A percentile compares a stretch with the other conserved stretches of the same genome.
phyloP scores from a whole-genome alignment of 2,329 filamentous ascomycete species.

The Dissoconium aciculare region DNA sequence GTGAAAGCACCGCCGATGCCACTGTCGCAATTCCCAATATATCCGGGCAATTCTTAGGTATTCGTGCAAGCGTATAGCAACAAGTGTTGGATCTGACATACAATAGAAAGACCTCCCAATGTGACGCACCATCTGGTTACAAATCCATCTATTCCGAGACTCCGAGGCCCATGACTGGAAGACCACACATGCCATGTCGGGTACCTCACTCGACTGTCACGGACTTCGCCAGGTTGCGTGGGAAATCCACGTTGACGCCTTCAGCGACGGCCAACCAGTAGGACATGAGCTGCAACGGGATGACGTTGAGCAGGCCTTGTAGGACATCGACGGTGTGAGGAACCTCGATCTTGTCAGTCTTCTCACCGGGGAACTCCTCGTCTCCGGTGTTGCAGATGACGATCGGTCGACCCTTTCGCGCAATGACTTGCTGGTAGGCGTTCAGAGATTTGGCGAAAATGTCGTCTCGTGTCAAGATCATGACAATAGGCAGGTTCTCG shows the following conservation, averaged over 20 bases:
- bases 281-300: constrained; percentile 91
- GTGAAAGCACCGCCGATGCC: too few relatives aligned
- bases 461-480: constrained; percentile 93
- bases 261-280: constrained; percentile 98
- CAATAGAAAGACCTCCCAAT: too few relatives aligned
- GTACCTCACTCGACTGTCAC: constrained; percentile 98
- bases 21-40: too few relatives aligned
- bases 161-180: too few relatives aligned
- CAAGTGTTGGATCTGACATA: too few relatives aligned
- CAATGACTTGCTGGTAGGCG: constrained; percentile 98
- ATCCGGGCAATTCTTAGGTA: too few relatives aligned
- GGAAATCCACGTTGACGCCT: constrained; percentile 96
- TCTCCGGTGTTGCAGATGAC: constrained; percentile 93
- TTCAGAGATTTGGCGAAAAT: constrained; percentile 99
- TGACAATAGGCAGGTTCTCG: constrained; percentile 97
- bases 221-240: constrained; percentile 95
- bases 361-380: constrained; percentile 70
- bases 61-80: too few relatives aligned
- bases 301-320: constrained; percentile 93
- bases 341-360: constrained; percentile 95
- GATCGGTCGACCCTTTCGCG: constrained; percentile 87
- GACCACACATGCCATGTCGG: too few relatives aligned
- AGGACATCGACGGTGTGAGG: constrained; percentile 89
- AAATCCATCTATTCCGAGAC: too few relatives aligned
- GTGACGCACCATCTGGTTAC: too few relatives aligned